Base-by-base conservation (phyloP, 768 basidiomycete genomes). In the Xerocomus spinulosus region DNA sequence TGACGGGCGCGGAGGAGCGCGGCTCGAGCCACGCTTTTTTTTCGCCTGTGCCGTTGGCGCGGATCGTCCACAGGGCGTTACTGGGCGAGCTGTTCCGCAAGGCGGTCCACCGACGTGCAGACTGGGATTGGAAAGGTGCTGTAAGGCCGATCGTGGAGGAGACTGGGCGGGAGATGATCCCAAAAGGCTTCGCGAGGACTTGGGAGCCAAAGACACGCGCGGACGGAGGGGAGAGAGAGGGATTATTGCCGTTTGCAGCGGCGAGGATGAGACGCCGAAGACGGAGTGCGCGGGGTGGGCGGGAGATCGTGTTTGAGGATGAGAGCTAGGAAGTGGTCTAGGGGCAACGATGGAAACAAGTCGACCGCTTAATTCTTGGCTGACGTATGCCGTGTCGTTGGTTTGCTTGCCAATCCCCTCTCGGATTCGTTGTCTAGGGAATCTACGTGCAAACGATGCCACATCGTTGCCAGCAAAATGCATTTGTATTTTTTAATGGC, bases 91-190 rank as follows among this genome's bases (percentile, higher is more conserved):
- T 64, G 15, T 62, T 52, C 15, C 58, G 39, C 32, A 67, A 67
- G 30, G 53, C 51, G 15, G 37, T 54, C 15, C 49, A 44, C 18
- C 50, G 53, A 2, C 34, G 35, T 15, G 23, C 29, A 3, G 62
- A 48, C 12, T 61, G 64, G 62, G 56, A 62, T 17, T 64, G 64
- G 62, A 62, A 49, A 17, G 48, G 43, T 7, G 46, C 50, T 2
- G 50, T 21, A 3, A 36, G 18, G 3, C 29, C 29, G 12, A 66
- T 66, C 15, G 0, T 66, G 18, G 36, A 42, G 23, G 50, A 58
- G 28, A 49, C 64, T 1, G 42, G 13, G 10, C 42, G 24, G 6
- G 54, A 56, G 32, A 61, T 66, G 64, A 32, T 61, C 6, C 56
- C 56, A 0, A 49, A 51, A 5, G 46, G 41, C 15, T 1, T 44